Evolutionary conservation across 768 basidiomycete species (phyloP).

Genomic region (Suillus occidentalis): DNA sequence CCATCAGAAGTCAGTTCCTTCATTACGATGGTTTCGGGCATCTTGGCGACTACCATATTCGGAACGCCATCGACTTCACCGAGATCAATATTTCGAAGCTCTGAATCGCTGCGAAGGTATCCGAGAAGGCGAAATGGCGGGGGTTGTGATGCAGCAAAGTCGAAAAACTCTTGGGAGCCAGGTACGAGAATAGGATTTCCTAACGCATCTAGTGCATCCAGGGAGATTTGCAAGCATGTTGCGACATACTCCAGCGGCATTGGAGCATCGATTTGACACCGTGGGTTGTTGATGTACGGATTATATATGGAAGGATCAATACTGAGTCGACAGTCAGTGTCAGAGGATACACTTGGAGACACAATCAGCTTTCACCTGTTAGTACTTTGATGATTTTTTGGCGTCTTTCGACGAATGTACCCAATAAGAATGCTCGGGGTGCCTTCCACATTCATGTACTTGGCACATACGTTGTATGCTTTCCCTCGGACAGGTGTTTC

Average conservation of each 20-base stretch:
- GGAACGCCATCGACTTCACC: slow-evolving; percentile 44
- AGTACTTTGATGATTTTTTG: slow-evolving; percentile 11
- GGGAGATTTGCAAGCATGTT: slow-evolving; percentile 40
- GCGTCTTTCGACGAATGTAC: slow-evolving; percentile 42
- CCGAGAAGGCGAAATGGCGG: slow-evolving; percentile 44
- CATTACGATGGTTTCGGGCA: slow-evolving; percentile 41
- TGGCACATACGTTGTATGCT: slow-evolving; percentile 59
- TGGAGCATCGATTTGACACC: slow-evolving; percentile 42
- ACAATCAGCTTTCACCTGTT: not conserved
- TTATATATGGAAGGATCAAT: slow-evolving; percentile 34
- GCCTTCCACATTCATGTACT: slow-evolving; percentile 51
- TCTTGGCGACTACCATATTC: slow-evolving; percentile 43
- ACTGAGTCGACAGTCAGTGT: slow-evolving; percentile 17
- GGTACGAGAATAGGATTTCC: slow-evolving; percentile 42
- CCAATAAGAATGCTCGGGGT: slow-evolving; percentile 56
- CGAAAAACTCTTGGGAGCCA: slow-evolving; percentile 38
- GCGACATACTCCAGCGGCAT: slow-evolving; percentile 46
- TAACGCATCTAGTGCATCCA: slow-evolving; percentile 44
- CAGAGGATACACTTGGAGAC: slow-evolving; percentile 4
- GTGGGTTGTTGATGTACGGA: slow-evolving; percentile 31
- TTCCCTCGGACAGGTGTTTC: slow-evolving; percentile 48
- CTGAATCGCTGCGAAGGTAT: slow-evolving; percentile 35
- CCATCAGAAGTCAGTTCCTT: slow-evolving; percentile 40
- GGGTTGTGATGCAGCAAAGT: slow-evolving; percentile 33
- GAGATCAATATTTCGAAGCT: slow-evolving; percentile 41